These are phyloP conservation scores for Luvunga scandens DNA, from an alignment of 345 rosid genomes.

Conservation along the genomic window DNA sequence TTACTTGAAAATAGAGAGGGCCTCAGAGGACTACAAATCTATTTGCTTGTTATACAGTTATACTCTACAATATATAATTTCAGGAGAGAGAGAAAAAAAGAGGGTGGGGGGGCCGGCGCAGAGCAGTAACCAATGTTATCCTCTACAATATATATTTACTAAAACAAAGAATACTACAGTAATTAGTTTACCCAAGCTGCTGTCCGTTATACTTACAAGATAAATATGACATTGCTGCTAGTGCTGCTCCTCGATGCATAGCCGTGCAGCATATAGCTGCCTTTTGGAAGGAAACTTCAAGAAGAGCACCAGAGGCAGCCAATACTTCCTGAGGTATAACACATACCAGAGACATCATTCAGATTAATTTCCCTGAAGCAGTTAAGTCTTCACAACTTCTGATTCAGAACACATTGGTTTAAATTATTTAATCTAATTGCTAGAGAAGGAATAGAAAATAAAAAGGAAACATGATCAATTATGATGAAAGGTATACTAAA, in stretches of 20 bases:
- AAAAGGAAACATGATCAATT: neutral
- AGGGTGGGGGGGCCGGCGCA: too few relatives aligned
- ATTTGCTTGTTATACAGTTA: neutral
- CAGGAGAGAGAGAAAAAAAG: neutral
- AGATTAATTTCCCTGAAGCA: constrained; percentile 1
- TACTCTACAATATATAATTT: neutral
- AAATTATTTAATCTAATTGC: too few relatives aligned
- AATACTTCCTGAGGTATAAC: constrained; percentile 60
- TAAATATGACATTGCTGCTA: constrained; percentile 92
- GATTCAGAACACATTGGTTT: too few relatives aligned
- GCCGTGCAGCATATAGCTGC: constrained; percentile 98
- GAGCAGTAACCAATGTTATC: neutral
- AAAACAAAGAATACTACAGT: neutral
- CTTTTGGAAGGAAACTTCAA: constrained; percentile 91
- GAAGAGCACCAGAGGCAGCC: constrained; percentile 70
- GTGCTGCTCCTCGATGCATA: constrained; percentile 98
- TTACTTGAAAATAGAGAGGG: neutral
- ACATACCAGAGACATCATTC: constrained; percentile 11
- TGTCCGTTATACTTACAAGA: constrained; percentile 54
- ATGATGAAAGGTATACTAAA: constrained; percentile 29
- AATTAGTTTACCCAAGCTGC: neutral
- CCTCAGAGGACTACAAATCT: neutral
- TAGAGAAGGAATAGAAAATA: neutral
- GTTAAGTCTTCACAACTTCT: neutral
- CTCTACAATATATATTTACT: neutral